A percentile compares a stretch with the other conserved stretches of the same genome.
Evolutionary conservation across 2,329 filamentous ascomycete species (phyloP).

Genomic region (Thelonectria discophora): DNA sequence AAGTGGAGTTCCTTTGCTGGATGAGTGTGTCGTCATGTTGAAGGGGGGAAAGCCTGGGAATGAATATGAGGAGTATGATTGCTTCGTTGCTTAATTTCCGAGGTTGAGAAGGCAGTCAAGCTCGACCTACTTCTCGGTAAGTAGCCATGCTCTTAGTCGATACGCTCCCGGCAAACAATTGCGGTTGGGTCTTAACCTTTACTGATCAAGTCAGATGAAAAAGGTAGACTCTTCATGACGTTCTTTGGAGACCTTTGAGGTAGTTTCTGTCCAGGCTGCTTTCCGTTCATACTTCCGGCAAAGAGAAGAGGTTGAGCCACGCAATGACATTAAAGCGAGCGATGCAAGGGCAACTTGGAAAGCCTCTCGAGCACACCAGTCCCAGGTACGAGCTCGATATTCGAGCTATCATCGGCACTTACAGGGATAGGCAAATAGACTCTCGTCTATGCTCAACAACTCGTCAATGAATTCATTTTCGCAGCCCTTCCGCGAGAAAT

Average conservation of each 20-base stretch:
- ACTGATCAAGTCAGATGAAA: not conserved
- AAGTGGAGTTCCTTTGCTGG: conserved; percentile 33
- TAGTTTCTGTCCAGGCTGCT: conserved; percentile 24
- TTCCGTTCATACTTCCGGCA: conserved; percentile 9
- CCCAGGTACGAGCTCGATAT: conserved; percentile 31
- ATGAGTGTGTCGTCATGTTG: not conserved
- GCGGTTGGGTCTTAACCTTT: no score
- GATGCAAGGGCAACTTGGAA: conserved; percentile 21
- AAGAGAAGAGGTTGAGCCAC: conserved; percentile 39
- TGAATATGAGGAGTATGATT: not conserved
- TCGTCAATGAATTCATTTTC: conserved; percentile 34
- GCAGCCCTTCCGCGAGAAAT: conserved; percentile 36
- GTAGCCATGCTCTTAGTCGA: not conserved
- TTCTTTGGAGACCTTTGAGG: conserved; percentile 31
- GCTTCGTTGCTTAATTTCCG: not conserved
- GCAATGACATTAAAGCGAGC: conserved; percentile 28
- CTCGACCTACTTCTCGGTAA: not conserved
- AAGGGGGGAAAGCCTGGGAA: conserved; percentile 14
- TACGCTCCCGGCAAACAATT: not conserved
- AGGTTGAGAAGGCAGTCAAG: not conserved
- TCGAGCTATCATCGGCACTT: conserved; percentile 34
- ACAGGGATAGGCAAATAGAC: conserved; percentile 36
- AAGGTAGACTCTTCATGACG: not conserved
- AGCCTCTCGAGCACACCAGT: conserved; percentile 21
- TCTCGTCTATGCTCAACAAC: conserved; percentile 36